Evolutionary conservation across 257 asterid species (phyloP).

Genomic region (Gentiana macrophylla): DNA sequence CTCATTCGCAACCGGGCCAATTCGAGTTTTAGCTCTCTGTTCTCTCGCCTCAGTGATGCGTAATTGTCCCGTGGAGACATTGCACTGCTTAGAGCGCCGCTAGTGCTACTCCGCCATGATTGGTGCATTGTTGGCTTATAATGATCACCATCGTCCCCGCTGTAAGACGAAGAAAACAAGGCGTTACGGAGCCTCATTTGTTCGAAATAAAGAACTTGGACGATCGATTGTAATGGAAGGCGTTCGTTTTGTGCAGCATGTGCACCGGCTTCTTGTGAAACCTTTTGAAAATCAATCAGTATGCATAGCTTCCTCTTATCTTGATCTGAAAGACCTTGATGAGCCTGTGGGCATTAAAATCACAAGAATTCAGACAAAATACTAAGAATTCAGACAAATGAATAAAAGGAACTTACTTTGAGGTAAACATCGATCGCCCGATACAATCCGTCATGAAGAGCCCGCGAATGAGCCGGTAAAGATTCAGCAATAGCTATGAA

Average conservation of each 20-base stretch:
- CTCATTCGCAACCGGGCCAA: conserved; percentile 88
- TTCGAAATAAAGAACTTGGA: conserved; percentile 87
- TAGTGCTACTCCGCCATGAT: conserved; percentile 64
- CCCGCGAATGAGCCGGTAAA: conserved; percentile 72
- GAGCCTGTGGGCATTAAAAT: conserved; percentile 44
- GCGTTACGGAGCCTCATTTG: conserved; percentile 75
- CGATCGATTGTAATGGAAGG: conserved; percentile 86
- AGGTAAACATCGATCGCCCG: conserved; percentile 92
- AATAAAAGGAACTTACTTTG: conserved; percentile 40
- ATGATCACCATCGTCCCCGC: conserved; percentile 18
- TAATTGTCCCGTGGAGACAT: conserved; percentile 92
- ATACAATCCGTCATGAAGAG: conserved; percentile 67
- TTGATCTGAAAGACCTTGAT: conserved; percentile 57
- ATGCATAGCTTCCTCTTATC: conserved; percentile 76
- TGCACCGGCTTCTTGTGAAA: conserved; percentile 86
- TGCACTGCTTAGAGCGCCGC: conserved; percentile 88
- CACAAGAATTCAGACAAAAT: conserved; percentile 3
- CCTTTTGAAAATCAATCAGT: conserved; percentile 78
- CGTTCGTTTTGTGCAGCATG: conserved; percentile 98
- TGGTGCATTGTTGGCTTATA: conserved; percentile 77
- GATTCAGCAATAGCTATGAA: conserved; percentile 71
- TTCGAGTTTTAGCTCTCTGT: conserved; percentile 86
- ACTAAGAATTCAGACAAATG: neutral
- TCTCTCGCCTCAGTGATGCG: conserved; percentile 83
- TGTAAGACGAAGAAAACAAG: conserved; percentile 54